Base-by-base conservation (phyloP, 371 early-diverging fungal genomes). In the Fennellomyces sp. region DNA sequence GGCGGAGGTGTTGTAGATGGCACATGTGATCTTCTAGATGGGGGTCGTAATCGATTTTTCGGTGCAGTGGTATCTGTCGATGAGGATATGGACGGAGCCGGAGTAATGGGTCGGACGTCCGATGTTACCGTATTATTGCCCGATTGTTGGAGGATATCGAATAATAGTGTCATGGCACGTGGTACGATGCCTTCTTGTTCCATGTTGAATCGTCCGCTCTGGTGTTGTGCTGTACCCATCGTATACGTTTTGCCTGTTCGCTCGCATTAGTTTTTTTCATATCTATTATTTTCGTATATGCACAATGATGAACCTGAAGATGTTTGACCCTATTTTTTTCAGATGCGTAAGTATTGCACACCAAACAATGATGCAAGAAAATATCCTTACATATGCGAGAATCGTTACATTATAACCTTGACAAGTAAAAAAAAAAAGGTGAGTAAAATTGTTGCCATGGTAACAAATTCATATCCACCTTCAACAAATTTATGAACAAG, bases 221-320 rank as follows among this genome's bases (percentile, higher is more conserved):
- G 61, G 53, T 93, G 89, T n/a, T 86, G 83, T 8, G 83, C 90
- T 35, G 95, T 94, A 52, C 96, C 95, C 98, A 99, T 99, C 7
- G 99, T 99, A 68, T 94, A 96, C 5, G 99, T 99, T 80, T 99
- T 99, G 52, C 99, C 99, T 10, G 93, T 92, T 7, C n/a, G n/a
- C n/a, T n/a, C n/a, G n/a, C n/a, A n/a, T n/a, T n/a, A n/a, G n/a
- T n/a, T n/a, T n/a, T n/a, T n/a, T n/a, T n/a, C n/a, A n/a, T n/a
- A n/a, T n/a, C n/a, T n/a, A n/a, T n/a, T n/a, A n/a, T n/a, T n/a
- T n/a, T n/a, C n/a, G n/a, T n/a, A n/a, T n/a, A n/a, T n/a, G n/a
- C n/a, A n/a, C n/a, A n/a, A n/a, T n/a, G n/a, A n/a, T n/a, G n/a
- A n/a, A n/a, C n/a, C n/a, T n/a, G n/a, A n/a, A n/a, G 95, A 94